These are phyloP conservation scores for Fusarium torreyae DNA, from an alignment of 2,329 filamentous ascomycete species.

Conservation along the genomic window DNA sequence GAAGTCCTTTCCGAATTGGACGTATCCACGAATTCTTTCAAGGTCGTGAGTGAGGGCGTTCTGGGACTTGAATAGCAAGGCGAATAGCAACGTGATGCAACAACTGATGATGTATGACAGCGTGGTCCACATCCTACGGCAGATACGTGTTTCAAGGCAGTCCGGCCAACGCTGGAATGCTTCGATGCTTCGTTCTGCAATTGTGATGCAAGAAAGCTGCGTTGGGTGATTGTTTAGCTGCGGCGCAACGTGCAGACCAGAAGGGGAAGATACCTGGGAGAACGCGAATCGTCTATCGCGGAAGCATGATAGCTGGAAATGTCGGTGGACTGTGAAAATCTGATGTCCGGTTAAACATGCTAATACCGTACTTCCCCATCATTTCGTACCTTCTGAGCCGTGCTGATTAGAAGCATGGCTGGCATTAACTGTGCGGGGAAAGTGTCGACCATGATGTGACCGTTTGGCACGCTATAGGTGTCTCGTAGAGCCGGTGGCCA, in stretches of 20 bases:
- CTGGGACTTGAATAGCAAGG: neutral
- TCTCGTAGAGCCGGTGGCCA: neutral
- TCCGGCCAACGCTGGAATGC: constrained; percentile 7
- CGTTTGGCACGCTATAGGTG: neutral
- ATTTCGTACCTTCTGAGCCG: constrained; percentile 1
- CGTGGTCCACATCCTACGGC: constrained; percentile 12
- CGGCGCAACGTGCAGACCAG: too few relatives aligned
- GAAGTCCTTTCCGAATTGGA: neutral
- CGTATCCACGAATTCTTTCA: neutral
- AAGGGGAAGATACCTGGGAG: constrained; percentile 1
- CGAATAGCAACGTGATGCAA: neutral
- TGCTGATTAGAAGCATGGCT: constrained; percentile 18
- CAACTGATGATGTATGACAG: constrained; percentile 12
- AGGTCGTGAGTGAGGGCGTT: neutral
- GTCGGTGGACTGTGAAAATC: constrained; percentile 8
- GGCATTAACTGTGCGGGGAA: constrained; percentile 1
- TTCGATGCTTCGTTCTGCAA: constrained; percentile 7
- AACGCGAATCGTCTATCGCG: neutral
- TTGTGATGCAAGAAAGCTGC: constrained; percentile 5
- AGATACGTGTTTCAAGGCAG: neutral
- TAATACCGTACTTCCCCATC: too few relatives aligned
- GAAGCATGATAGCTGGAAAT: constrained; percentile 12
- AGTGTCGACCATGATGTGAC: neutral
- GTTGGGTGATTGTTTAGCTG: fast-evolving
- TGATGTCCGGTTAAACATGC: neutral